Evolutionary conservation across 164 flowering plant species (phyloP).

Genomic region (Warburgia ugandensis): DNA sequence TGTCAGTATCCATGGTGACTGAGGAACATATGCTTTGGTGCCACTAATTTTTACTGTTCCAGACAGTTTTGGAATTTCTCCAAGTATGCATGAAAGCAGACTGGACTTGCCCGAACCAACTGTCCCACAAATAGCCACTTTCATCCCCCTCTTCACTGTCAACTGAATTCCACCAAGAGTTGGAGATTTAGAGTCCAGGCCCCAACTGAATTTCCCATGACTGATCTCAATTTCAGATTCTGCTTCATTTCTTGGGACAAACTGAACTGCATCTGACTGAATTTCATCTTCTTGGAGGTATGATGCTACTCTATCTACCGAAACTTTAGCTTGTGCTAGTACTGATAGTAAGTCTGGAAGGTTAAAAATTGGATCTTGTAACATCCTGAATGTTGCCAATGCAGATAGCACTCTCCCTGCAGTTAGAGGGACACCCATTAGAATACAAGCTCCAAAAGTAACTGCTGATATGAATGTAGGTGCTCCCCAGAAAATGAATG

Average conservation of each 20-base stretch:
- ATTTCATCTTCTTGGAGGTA: constrained; percentile 73
- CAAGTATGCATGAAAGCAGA: constrained; percentile 70
- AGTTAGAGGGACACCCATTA: constrained; percentile 70
- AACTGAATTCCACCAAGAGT: constrained; percentile 58
- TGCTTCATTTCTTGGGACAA: constrained; percentile 33
- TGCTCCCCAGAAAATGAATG: constrained; percentile 86
- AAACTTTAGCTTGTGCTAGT: constrained; percentile 79
- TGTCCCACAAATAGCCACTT: constrained; percentile 88
- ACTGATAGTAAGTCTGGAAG: constrained; percentile 76
- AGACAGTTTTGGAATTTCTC: constrained; percentile 69
- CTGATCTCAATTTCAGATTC: constrained; percentile 49
- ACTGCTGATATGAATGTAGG: constrained; percentile 76
- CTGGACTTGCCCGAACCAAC: constrained; percentile 98
- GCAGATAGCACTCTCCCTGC: constrained; percentile 89
- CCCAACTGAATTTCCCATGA: constrained; percentile 74
- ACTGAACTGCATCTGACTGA: too few species aligned
- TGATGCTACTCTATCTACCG: constrained; percentile 68
- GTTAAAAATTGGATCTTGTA: constrained; percentile 84
- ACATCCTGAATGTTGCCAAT: constrained; percentile 87
- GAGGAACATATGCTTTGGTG: constrained; percentile 90
- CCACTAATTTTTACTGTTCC: constrained; percentile 76
- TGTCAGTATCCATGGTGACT: constrained; percentile 88
- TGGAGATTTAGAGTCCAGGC: constrained; percentile 35
- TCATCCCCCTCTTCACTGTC: constrained; percentile 67
- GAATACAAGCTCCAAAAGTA: constrained; percentile 69